Base-by-base conservation (phyloP, 352 stramenopile genomes). In the Phytophthora niederhauseri region DNA sequence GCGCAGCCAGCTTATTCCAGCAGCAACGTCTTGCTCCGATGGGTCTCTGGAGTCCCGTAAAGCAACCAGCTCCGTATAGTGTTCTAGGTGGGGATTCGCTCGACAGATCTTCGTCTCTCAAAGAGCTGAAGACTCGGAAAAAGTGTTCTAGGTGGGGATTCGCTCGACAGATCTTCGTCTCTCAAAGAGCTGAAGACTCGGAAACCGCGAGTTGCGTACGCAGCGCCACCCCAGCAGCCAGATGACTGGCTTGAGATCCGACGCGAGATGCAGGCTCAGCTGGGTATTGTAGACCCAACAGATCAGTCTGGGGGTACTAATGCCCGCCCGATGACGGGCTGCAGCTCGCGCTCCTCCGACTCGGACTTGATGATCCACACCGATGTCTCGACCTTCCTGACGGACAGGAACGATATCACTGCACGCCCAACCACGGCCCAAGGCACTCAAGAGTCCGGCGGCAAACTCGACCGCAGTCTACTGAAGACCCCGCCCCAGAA, bases 31-130 rank as follows among this genome's bases (percentile, higher is more conserved):
- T 50, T 12, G 15, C 59, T 3, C 68, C 73, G 0, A 59, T 48
- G 5, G 80, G 82, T 5, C 36, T 87, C 0, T 90, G 82, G 80
- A 84, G 70, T 50, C 68, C 80, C 1, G 73, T 90, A 59, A 76
- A 78, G 49, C 66, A 78, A 9, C 19, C 59, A 7, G 30, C 65
- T 24, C 50, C 69, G 2, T 81, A 76, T 14, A 71, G 20, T 5
- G 45, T 76, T 6, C 28, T 80, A 24, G 19, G 0, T 28, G 50
- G 34, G 9, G 38, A 1, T 14, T 11, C 63, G 12, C 15, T 75
- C n/a, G 12, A 14, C 5, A 63, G 30, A 6, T 61, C 57, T 24
- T 41, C 55, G 3, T 73, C 58, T 24, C 56, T 61, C 12, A 63
- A 43, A 7, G 59, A 73, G 14, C 45, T 70, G 0, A 73, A 70